Base-by-base conservation (phyloP, 306 rosid species). In the Astragalus membranaceus region DNA sequence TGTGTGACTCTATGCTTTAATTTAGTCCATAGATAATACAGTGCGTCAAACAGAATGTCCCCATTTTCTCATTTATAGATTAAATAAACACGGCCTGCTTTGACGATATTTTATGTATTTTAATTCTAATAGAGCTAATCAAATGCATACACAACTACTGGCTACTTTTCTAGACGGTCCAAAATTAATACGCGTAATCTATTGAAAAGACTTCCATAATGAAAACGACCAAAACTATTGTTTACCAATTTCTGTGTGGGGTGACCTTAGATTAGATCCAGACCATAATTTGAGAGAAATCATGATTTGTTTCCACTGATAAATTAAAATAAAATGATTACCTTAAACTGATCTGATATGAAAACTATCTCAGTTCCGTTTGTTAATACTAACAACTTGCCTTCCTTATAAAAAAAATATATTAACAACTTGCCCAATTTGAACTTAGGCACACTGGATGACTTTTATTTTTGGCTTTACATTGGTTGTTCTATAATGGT, bases 171-270 rank as follows among this genome's bases (percentile, higher is more conserved):
- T 36, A 50, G 50, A 68, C 48, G 9, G 71, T 50, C 50, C 70
- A 68, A 59, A 52, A 51, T 67, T 46, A 59, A 41, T 14, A 33
- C 17, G 29, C 20, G 41, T 8, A 29, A 13, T 37, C 10, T 35
- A 47, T 2, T 32, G 36, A 13, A 12, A 68, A 76, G 3, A 51
- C 30, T 69, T 15, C 48, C 39, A 3, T 0, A 5, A 59, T 15
- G 71, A 69, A 41, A 76, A 76, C 29, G 65, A 76, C 80, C 14
- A 37, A 41, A 6, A 56, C 23, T 20, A 66, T 29, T 33, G 17
- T 37, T 75, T 32, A 56, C 20, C 16, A 20, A 46, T 62, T n/a
- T 13, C 37, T 13, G 5, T 4, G 44, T n/a, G n/a, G n/a, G n/a
- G n/a, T n/a, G n/a, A n/a, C n/a, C n/a, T n/a, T n/a, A n/a, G n/a